phyloP scores from a whole-genome alignment of 2,329 filamentous ascomycete species.

The Talaromyces sp. region DNA sequence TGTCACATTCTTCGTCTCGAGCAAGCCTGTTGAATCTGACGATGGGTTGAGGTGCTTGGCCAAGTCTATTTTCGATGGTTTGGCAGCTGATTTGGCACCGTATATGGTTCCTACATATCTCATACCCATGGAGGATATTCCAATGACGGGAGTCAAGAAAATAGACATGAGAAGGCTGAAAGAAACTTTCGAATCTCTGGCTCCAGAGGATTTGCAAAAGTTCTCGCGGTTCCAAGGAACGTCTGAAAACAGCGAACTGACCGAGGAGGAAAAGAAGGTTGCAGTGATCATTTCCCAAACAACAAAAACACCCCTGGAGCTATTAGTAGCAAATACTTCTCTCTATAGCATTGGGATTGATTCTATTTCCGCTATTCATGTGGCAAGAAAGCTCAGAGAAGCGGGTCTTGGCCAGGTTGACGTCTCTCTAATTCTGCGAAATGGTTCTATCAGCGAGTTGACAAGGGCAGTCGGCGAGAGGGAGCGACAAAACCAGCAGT shows the following conservation, averaged over 20 bases:
- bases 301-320: constrained; percentile 41
- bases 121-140: constrained; percentile 65
- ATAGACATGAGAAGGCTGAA: constrained; percentile 58
- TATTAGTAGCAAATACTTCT: constrained; percentile 62
- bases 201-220: constrained; percentile 41
- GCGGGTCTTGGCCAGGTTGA: constrained; percentile 48
- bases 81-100: constrained; percentile 56
- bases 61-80: constrained; percentile 48
- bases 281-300: constrained; percentile 51
- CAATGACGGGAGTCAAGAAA: constrained; percentile 71
- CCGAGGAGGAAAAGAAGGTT: constrained; percentile 53
- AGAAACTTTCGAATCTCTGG: constrained; percentile 45
- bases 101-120: constrained; percentile 80
- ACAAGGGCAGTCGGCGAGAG: constrained; percentile 27
- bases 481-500: not conserved
- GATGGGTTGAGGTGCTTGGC: constrained; percentile 22
- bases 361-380: constrained; percentile 72
- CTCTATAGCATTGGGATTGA: constrained; percentile 77
- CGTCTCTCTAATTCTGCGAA: constrained; percentile 66
- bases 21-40: not conserved
- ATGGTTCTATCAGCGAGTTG: constrained; percentile 62
- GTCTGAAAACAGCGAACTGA: constrained; percentile 42
- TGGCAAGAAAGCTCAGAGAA: constrained; percentile 56
- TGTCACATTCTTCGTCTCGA: constrained; percentile 62
- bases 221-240: constrained; percentile 27